A percentile compares a stretch with the other conserved stretches of the same genome.
These are phyloP conservation scores for Grammothele lineata DNA, from an alignment of 768 basidiomycete species.

Conservation along the genomic window DNA sequence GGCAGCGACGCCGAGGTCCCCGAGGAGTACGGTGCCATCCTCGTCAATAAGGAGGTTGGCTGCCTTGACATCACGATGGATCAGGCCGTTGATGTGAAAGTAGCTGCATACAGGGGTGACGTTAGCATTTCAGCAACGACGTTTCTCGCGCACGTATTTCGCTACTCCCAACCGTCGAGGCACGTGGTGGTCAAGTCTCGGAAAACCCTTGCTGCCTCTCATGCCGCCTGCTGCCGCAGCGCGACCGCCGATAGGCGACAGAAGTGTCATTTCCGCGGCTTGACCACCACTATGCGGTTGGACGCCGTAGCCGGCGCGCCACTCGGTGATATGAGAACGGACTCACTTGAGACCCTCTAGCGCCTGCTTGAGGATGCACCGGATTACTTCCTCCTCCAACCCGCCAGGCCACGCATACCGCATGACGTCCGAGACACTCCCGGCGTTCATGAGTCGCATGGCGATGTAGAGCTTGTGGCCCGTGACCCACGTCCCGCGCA, in stretches of 20 bases:
- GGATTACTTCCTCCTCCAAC: constrained; percentile 85
- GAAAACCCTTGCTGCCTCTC: too few species aligned
- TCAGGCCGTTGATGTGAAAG: constrained; percentile 84
- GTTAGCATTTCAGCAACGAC: not conserved
- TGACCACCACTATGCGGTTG: too few species aligned
- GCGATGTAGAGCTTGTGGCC: constrained; percentile 85
- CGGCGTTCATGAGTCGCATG: constrained; percentile 84
- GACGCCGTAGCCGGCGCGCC: not conserved
- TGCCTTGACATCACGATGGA: constrained; percentile 93
- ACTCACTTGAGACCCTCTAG: constrained; percentile 84
- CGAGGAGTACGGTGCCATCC: constrained; percentile 84
- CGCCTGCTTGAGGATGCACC: constrained; percentile 81
- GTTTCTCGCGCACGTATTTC: not conserved
- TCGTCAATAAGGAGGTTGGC: constrained; percentile 92
- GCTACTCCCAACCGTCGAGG: too few species aligned
- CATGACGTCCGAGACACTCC: constrained; percentile 84
- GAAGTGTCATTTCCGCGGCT: too few species aligned
- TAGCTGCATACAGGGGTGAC: constrained; percentile 57
- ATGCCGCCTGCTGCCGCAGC: too few species aligned
- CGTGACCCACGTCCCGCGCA: constrained; percentile 84
- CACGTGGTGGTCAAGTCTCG: too few species aligned
- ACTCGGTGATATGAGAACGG: constrained; percentile 2
- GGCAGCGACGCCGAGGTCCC: constrained; percentile 91
- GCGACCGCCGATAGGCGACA: too few species aligned
- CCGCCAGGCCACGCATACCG: constrained; percentile 83